A percentile compares a stretch with the other conserved stretches of the same genome.
Evolutionary conservation across 176 grass and related monocot species (phyloP).

Genomic region (Guadua angustifolia): DNA sequence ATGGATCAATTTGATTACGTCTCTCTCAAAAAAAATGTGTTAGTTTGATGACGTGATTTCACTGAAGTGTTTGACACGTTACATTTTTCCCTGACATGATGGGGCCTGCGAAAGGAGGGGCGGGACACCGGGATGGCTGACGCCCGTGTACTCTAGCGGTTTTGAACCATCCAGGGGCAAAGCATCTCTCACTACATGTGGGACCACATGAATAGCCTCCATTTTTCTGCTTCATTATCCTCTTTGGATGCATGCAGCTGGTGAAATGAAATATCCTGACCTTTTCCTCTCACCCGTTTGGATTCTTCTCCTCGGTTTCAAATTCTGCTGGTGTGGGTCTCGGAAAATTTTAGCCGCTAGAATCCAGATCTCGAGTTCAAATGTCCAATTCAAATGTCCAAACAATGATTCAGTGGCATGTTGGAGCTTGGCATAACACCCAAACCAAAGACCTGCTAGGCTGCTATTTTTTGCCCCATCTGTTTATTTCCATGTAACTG

Average conservation of each 20-base stretch:
- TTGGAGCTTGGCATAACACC: too few relatives aligned
- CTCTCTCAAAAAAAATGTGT: neutral
- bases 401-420: too few relatives aligned
- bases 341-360: neutral
- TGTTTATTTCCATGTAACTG: neutral
- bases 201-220: neutral
- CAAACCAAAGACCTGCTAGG: too few relatives aligned
- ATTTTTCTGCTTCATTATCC: neutral
- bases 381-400: slow-evolving; percentile 5
- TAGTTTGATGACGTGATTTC: neutral
- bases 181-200: neutral
- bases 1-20: neutral
- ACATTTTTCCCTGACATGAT: neutral
- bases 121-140: too few relatives aligned
- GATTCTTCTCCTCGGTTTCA: slow-evolving; percentile 19
- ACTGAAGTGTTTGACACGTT: neutral
- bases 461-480: neutral
- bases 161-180: neutral
- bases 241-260: slow-evolving; percentile 37
- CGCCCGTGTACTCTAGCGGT: too few relatives aligned
- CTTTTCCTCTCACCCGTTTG: neutral
- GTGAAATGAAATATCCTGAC: slow-evolving; percentile 6
- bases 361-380: neutral
- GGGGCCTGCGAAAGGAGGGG: neutral
- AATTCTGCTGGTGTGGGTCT: neutral